These are phyloP conservation scores for Herpetomonas muscarum DNA, from an alignment of 208 protist species.

Conservation along the genomic window DNA sequence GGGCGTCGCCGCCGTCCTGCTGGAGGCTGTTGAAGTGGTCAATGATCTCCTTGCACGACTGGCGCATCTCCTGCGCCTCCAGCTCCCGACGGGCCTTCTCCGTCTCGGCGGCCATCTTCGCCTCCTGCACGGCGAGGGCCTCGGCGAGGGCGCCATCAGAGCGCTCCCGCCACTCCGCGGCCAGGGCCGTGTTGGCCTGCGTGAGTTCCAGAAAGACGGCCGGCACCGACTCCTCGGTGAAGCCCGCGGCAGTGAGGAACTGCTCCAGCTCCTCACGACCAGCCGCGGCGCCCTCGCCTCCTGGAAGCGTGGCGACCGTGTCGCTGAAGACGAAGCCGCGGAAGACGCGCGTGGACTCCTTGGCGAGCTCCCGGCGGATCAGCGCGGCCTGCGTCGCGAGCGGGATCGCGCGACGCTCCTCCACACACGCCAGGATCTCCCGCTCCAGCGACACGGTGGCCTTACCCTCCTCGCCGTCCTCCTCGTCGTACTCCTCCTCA, in stretches of 20 bases:
- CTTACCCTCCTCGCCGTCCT: neutral
- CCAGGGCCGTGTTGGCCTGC: slow-evolving; percentile 32
- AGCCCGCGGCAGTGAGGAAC: slow-evolving; percentile 32
- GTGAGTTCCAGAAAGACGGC: slow-evolving; percentile 56
- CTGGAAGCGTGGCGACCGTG: slow-evolving; percentile 17
- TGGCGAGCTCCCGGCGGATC: slow-evolving; percentile 33
- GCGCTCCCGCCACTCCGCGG: slow-evolving; percentile 17
- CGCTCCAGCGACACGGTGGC: slow-evolving; percentile 16
- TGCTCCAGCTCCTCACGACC: slow-evolving; percentile 5
- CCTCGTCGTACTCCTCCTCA: slow-evolving; percentile 1
- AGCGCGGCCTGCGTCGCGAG: slow-evolving; percentile 49
- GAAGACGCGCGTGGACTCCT: slow-evolving; percentile 25
- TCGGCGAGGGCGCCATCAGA: neutral
- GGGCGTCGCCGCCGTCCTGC: slow-evolving; percentile 8
- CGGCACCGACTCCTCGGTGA: slow-evolving; percentile 38
- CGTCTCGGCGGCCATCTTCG: slow-evolving; percentile 9
- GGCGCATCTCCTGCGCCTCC: slow-evolving; percentile 32
- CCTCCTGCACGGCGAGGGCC: slow-evolving; percentile 4
- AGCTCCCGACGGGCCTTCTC: slow-evolving; percentile 12
- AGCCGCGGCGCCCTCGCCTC: slow-evolving; percentile 5
- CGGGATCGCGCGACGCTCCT: slow-evolving; percentile 26
- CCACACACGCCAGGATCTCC: slow-evolving; percentile 28
- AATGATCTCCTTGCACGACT: slow-evolving; percentile 22
- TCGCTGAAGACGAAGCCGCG: slow-evolving; percentile 86
- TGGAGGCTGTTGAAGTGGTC: slow-evolving; percentile 28